Base-by-base conservation (phyloP, 768 basidiomycete species). In the Amanita subjunquillea region DNA sequence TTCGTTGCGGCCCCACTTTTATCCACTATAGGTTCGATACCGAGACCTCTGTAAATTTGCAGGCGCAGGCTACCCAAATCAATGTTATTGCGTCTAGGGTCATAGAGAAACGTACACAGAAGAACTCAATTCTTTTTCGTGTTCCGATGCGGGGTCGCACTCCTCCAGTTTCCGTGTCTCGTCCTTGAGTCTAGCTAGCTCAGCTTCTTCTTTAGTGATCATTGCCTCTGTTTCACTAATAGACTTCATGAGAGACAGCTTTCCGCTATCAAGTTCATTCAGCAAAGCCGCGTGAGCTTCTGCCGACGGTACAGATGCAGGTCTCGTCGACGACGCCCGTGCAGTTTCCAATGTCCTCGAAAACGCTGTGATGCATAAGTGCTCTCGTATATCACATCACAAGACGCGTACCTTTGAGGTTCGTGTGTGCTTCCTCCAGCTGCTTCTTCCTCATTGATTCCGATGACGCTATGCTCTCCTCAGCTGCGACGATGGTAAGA, bases 91-190 rank as follows among this genome's bases (percentile, higher is more conserved):
- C n/a, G 12, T 2, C 39, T 29, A 6, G 17, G 15, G 45, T 20
- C 8, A 15, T 30, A 12, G 41, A 38, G 39, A 56, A 27, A 67
- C 85, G 62, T 67, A 89, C 88, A 75, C 67, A 41, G 78, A 79
- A 17, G 83, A 79, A 59, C 86, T 83, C 36, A 90, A 65, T 48
- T 87, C 80, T 44, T 72, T 76, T 54, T 78, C 80, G 56, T 88
- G 87, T 55, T 88, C 85, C 17, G 73, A 65, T 6, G 86, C 83
- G 20, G 86, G 83, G 63, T 91, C 87, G 48, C 77, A 81, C 39
- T 74, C 74, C 61, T 90, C 87, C 55, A 87, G 63, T 39, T 63
- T 66, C 30, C 74, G 72, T 0, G 76, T 75, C 56, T 82, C 80
- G 50, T 85, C 84, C 58, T 84, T 85, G 54, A 91, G 68, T 4